phyloP scores from a whole-genome alignment of 768 basidiomycete genomes.

The Boletales sp. region DNA sequence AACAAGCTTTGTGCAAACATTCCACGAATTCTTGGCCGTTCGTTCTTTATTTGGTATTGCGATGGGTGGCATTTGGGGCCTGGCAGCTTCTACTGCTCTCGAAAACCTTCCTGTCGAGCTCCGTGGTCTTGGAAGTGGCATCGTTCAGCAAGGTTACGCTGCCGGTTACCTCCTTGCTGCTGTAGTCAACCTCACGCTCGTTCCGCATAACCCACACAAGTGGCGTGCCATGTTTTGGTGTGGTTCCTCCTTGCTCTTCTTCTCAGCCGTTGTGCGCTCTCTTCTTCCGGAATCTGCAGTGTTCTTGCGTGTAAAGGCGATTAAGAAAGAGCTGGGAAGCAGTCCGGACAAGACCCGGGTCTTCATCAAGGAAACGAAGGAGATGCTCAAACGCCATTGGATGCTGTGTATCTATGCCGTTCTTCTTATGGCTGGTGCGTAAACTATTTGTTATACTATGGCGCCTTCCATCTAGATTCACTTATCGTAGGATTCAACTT shows the following conservation, averaged over 20 bases:
- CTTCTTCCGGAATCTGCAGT: constrained; percentile 75
- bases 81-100: constrained; percentile 77
- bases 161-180: constrained; percentile 85
- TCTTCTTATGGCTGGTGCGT: constrained; percentile 66
- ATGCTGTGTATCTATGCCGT: constrained; percentile 77
- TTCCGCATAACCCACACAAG: constrained; percentile 27
- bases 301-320: constrained; percentile 64
- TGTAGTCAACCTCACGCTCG: constrained; percentile 71
- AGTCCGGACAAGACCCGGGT: constrained; percentile 53
- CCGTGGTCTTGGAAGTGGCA: constrained; percentile 81
- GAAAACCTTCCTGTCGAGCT: constrained; percentile 90
- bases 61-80: constrained; percentile 91
- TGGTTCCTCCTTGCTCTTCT: constrained; percentile 63
- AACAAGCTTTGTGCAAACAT: constrained; percentile 78
- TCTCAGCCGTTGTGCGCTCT: constrained; percentile 64
- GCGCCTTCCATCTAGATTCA: not conserved
- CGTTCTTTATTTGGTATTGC: constrained; percentile 82
- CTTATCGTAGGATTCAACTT: constrained; percentile 61
- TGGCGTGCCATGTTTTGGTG: constrained; percentile 88
- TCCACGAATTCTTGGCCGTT: constrained; percentile 72
- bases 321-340: constrained; percentile 39
- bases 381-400: constrained; percentile 86
- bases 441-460: not conserved
- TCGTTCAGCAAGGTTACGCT: constrained; percentile 92
- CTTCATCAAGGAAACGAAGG: constrained; percentile 69